phyloP scores from a whole-genome alignment of 148 eudicot species.

The Arctostaphylos glauca region DNA sequence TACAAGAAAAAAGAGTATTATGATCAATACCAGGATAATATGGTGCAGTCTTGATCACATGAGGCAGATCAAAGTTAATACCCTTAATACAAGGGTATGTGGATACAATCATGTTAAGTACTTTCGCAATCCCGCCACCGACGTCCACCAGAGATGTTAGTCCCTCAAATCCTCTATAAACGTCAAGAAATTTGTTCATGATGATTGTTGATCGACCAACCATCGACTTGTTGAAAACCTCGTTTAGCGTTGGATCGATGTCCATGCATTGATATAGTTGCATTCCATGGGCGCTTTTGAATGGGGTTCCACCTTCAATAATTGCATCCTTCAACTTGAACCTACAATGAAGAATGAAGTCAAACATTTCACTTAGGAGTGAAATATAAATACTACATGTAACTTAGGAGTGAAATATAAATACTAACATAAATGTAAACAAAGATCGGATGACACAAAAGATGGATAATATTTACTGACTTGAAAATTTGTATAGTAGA shows the following conservation, averaged over 20 bases:
- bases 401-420: no score
- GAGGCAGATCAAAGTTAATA: conserved; percentile 22
- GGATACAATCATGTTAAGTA: not conserved
- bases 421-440: no score
- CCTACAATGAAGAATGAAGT: not conserved
- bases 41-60: conserved; percentile 5
- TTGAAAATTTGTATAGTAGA: no score
- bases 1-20: no score
- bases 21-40: not conserved
- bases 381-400: no score
- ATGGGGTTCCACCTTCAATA: not conserved
- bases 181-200: not conserved
- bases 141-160: conserved; percentile 1
- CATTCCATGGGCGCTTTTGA: conserved; percentile 15
- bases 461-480: no score
- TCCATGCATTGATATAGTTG: not conserved
- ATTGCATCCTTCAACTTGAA: conserved; percentile 3
- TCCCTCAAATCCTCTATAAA: conserved; percentile 16
- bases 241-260: conserved; percentile 1
- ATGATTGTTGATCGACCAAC: not conserved
- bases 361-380: no score
- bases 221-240: not conserved
- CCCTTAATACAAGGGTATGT: conserved; percentile 13
- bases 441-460: no score
- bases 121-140: not conserved